Base-by-base conservation (phyloP, 495 filamentous ascomycete genomes). In the Chaetomium tenue region DNA sequence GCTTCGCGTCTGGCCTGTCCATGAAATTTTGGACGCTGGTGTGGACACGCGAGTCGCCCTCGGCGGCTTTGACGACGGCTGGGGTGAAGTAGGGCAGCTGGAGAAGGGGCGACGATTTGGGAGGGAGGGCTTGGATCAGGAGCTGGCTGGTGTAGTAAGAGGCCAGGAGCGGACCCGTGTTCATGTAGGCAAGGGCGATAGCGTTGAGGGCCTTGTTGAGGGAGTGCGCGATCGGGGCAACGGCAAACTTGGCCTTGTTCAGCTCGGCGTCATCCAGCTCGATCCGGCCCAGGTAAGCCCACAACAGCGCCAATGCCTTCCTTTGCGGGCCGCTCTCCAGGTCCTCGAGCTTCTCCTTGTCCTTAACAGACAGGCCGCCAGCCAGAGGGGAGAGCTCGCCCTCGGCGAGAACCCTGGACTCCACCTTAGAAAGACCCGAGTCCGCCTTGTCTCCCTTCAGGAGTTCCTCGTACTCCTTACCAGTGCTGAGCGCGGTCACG, bases 281-380 rank as follows among this genome's bases (percentile, higher is more conserved):
- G 37, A 97, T 78, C 46, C 94, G 88, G 51, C 90, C 91, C 37
- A 98, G 84, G 73, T 98, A 98, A 51, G 92, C 93, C 94, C 94
- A 98, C 18, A 98, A 79, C 58, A 98, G 82, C 40, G 87, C 90
- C 30, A 97, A 80, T n/a, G 88, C 88, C 80, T 96, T 97, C 67
- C 94, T 82, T 52, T 90, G 85, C 48, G 85, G 82, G 4, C 88
- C 85, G 61, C 83, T 87, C 23, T 93, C 90, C 57, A 90, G 67
- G 61, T 87, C 83, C 61, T 87, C 78, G 9, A 93, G 76, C 69
- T 83, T 88, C 64, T 87, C 83, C 71, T 87, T 81, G 61, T 94
- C 87, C 75, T 89, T 93, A 48, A 85, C 76, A 2, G 84, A 79
- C 59, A 95, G 73, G 70, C 88, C 84, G 68, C 83, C 79, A 59